Base-by-base conservation (phyloP, 2,329 filamentous ascomycete species). In the Cylindrodendrum hubeiense region DNA sequence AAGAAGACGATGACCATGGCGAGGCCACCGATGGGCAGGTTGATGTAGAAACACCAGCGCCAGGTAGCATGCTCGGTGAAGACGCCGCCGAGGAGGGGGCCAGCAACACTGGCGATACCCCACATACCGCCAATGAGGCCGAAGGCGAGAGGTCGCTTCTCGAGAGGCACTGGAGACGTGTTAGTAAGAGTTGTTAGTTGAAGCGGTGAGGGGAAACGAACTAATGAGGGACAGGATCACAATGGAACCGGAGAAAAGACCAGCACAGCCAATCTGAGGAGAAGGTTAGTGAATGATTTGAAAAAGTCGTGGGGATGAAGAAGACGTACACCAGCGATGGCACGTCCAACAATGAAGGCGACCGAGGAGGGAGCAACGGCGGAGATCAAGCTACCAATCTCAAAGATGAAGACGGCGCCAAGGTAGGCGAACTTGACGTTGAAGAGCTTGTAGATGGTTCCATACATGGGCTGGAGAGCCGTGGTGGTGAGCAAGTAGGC, bases 101-200 rank as follows among this genome's bases (percentile, higher is more conserved):
- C 85, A 3, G 82, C 81, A 7, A 87, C 84, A 28, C 78, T 80
- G 44, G 86, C 86, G 53, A 90, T 81, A 17, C 87, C 87, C 76
- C 84, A 89, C 79, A 88, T 86, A 53, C 81, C 84, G 12, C 84
- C 85, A 43, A 89, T 81, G 43, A 88, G 74, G 26, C 86, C 87
- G 58, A 87, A 87, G 24, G 84, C 86, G 30, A 86, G 76, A 8
- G 84, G 87, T 33, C 87, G 80, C 70, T 87, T 85, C 8, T 82
- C 76, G 9, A 89, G 80, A 5, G 87, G 87, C 51, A 89, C 84
- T 79, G 13, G 2, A 8, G 3, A 28, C 21, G 56, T 69, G 58
- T 66, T 22, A 62, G 64, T 24, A 44, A 43, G 22, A 19, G 15
- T 28, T 58, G 52, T 17, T 26, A 12, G 26, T 4, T 28, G 24